Conservation (phyloP, 1,284 basidiomycete species). For the Schizophyllum amplum region DNA sequence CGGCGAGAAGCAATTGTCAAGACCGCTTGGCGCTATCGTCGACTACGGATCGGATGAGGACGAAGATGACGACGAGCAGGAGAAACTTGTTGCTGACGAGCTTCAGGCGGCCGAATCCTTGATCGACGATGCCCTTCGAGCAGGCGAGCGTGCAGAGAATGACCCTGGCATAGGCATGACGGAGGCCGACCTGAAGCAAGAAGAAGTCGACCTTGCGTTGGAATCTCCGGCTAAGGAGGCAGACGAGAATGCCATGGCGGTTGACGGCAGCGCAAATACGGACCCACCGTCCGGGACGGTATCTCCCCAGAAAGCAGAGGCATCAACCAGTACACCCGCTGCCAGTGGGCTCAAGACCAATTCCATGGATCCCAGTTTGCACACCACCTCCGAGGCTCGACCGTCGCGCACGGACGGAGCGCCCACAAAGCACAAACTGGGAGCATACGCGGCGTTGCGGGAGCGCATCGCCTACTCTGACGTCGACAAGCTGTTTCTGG, state of each 20-base stretch:
- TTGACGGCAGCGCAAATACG: not conserved
- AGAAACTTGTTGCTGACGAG: conserved; percentile 45
- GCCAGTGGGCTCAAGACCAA: conserved; percentile 24
- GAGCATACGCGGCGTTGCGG: conserved; percentile 45
- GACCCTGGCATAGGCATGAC: not conserved
- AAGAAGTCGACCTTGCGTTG: conserved; percentile 43
- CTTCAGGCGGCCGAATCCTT: conserved; percentile 37
- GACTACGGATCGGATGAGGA: conserved; percentile 52
- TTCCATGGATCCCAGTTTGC: conserved; percentile 45
- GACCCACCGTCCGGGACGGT: not conserved
- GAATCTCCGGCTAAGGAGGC: too few species aligned
- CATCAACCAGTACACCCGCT: not conserved
- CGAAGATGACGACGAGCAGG: conserved; percentile 58
- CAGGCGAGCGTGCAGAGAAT: conserved; percentile 16
- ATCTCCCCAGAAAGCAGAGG: not conserved
- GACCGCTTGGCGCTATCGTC: conserved; percentile 11
- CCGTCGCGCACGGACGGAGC: conserved; percentile 13
- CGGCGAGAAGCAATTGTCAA: conserved; percentile 11
- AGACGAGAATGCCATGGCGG: not conserved
- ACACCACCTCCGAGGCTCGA: conserved; percentile 25
- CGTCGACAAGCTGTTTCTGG: conserved; percentile 51
- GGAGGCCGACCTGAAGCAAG: conserved; percentile 37
- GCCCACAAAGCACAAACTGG: conserved; percentile 35
- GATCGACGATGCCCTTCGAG: conserved; percentile 45
- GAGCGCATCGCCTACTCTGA: conserved; percentile 52